Evolutionary conservation across 2,329 filamentous ascomycete species (phyloP).

Genomic region (Teratosphaeriaceae sp.): DNA sequence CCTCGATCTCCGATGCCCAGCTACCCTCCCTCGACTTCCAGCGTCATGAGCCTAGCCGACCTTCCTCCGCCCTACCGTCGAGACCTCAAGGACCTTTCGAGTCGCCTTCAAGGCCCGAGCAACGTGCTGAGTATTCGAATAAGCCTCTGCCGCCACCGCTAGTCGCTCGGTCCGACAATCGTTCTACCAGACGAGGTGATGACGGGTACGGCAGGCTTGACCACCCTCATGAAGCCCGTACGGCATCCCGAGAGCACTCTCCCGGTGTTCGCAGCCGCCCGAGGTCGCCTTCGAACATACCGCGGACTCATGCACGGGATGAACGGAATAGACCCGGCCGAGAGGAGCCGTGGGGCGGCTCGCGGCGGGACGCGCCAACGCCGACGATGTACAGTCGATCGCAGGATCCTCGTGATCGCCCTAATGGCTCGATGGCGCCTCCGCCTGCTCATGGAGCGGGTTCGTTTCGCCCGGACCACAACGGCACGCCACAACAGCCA

Average conservation of each 20-base stretch:
- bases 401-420: slow-evolving; percentile 5
- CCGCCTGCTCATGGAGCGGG: no score
- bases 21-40: not conserved
- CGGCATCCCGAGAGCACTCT: slow-evolving; percentile 34
- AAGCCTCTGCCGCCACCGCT: slow-evolving; percentile 10
- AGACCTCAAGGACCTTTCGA: slow-evolving; percentile 22
- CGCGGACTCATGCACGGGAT: slow-evolving; percentile 19
- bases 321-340: slow-evolving; percentile 30
- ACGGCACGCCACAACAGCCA: not conserved
- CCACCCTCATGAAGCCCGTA: slow-evolving; percentile 31
- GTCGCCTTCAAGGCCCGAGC: slow-evolving; percentile 39
- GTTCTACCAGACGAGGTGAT: slow-evolving; percentile 28
- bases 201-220: slow-evolving; percentile 41
- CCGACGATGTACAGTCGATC: slow-evolving; percentile 5
- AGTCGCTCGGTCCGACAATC: slow-evolving; percentile 2
- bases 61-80: slow-evolving; percentile 21
- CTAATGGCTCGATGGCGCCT: slow-evolving; percentile 9
- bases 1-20: not conserved
- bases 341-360: slow-evolving; percentile 2
- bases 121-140: slow-evolving; percentile 3
- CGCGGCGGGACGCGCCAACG: slow-evolving; percentile 5
- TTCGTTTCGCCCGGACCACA: no score
- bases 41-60: slow-evolving; percentile 20
- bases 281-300: slow-evolving; percentile 29
- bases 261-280: slow-evolving; percentile 32